These are phyloP conservation scores for Podaxis mareebaensis DNA, from an alignment of 768 basidiomycete species.

Conservation along the genomic window DNA sequence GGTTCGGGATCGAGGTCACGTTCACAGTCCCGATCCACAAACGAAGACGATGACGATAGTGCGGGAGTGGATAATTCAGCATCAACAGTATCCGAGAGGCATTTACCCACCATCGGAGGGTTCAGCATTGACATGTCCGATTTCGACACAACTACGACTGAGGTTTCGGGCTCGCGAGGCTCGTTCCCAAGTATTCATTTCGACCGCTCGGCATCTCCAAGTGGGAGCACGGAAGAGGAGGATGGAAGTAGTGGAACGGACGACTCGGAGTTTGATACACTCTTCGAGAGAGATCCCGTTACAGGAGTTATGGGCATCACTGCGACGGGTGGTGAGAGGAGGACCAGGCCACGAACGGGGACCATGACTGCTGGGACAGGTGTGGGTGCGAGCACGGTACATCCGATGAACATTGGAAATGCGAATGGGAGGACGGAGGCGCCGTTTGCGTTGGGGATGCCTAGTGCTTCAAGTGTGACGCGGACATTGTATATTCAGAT, in stretches of 20 bases:
- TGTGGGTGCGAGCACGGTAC: neutral
- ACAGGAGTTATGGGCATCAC: neutral
- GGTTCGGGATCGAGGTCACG: neutral
- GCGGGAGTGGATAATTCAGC: neutral
- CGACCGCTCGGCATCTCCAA: conserved; percentile 45
- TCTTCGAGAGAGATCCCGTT: conserved; percentile 24
- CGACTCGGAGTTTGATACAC: conserved; percentile 35
- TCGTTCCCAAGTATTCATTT: conserved; percentile 90
- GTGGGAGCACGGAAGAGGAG: conserved; percentile 22
- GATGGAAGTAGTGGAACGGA: conserved; percentile 40
- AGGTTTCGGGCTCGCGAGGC: conserved; percentile 54
- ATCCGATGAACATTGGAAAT: conserved; percentile 9
- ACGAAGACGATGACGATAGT: neutral
- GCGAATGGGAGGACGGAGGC: conserved; percentile 23
- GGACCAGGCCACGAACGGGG: neutral
- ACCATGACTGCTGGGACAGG: conserved; percentile 1
- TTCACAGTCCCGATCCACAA: conserved; percentile 2
- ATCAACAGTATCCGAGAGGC: conserved; percentile 26
- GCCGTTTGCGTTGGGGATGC: conserved; percentile 20
- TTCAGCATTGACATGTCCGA: conserved; percentile 67
- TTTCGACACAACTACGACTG: conserved; percentile 40
- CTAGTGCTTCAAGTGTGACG: conserved; percentile 32
- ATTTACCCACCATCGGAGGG: conserved; percentile 48
- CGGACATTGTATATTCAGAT: conserved; percentile 93
- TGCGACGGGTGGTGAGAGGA: neutral